Evolutionary conservation across 805 yeast genomes (phyloP), one percentile per base, ranked within the genome.

Genomic region (Candida nanaspora): DNA sequence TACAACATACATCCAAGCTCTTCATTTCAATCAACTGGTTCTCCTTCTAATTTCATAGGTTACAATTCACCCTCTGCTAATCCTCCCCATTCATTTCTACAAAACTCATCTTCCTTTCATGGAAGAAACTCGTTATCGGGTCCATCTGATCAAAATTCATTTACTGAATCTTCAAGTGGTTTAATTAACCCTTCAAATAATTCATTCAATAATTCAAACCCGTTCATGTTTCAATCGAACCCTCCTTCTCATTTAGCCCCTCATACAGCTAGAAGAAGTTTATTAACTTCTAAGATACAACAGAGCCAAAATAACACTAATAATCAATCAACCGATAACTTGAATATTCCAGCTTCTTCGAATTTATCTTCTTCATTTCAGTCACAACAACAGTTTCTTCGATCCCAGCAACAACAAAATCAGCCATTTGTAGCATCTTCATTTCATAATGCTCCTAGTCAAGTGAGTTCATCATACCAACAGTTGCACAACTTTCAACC

Each of bases 381-480:
- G 26, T 45, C 43, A 26, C 38, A 42, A 20, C 44, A 41, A 21
- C 44, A 41, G 22, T 3, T 22, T 6, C 34, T 36, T 21, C 41
- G 39, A 22, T 19, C 21, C 14, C 34, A 31, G 11, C 29, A 33
- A 22, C 33, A 35, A 25, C 32, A 28, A 28, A 40, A 32, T 21
- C 40, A 40, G 35, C 33, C 33, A 15, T 41, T 34, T 18, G 6
- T 18, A 35, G 25, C 38, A 14, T 26, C 38, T 10, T 35, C 72
- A 37, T 59, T 48, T 40, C 75, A 70, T 49, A 68, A 71, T 49
- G 66, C 76, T 3, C 78, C 77, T 5, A 65, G 64, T 37, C 71
- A 59, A n/a, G 66, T 73, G 3, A 66, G 75, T 35, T 62, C 71
- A 11, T 72, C 60, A 10, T 57, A 44, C 29, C 40, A 43, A 11